Evolutionary conservation across 108 stramenopile species (phyloP).

Genomic region (Pseudonitzschia multistriata): DNA sequence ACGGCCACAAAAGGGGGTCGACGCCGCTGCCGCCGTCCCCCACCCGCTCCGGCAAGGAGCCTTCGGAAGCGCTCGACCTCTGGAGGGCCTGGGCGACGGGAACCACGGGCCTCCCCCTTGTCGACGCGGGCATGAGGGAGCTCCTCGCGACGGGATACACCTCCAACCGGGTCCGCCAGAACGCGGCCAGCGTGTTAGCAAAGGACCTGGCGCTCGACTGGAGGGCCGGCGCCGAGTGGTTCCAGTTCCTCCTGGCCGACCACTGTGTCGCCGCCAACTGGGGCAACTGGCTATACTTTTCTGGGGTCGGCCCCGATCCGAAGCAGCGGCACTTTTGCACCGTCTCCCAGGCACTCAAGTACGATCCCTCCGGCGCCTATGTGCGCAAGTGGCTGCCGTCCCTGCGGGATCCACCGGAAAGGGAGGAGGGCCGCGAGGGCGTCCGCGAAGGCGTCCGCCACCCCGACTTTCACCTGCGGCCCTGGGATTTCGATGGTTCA

Average conservation of each 20-base stretch:
- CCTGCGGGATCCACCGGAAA: too few relatives aligned
- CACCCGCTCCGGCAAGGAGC: too few relatives aligned
- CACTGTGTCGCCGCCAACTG: slow-evolving; percentile 87
- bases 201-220: slow-evolving; percentile 86
- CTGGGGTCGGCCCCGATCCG: slow-evolving; percentile 83
- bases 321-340: slow-evolving; percentile 75
- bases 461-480: slow-evolving; percentile 50
- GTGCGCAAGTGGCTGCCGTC: slow-evolving; percentile 74
- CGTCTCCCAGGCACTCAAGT: slow-evolving; percentile 67
- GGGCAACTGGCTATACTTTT: slow-evolving; percentile 89
- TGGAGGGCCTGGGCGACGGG: slow-evolving; percentile 69
- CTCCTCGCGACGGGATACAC: slow-evolving; percentile 82
- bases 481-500: slow-evolving; percentile 57
- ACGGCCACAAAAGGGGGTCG: not conserved
- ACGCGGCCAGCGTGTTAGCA: slow-evolving; percentile 82
- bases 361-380: slow-evolving; percentile 75
- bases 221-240: slow-evolving; percentile 87
- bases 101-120: slow-evolving; percentile 76
- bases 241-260: slow-evolving; percentile 82
- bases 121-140: slow-evolving; percentile 93
- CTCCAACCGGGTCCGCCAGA: slow-evolving; percentile 91
- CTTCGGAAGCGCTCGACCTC: not conserved
- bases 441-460: not conserved
- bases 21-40: not conserved
- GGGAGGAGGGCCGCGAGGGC: not conserved